These are phyloP conservation scores for Alternaria viburni DNA, from an alignment of 2,329 filamentous ascomycete genomes.

Conservation along the genomic window DNA sequence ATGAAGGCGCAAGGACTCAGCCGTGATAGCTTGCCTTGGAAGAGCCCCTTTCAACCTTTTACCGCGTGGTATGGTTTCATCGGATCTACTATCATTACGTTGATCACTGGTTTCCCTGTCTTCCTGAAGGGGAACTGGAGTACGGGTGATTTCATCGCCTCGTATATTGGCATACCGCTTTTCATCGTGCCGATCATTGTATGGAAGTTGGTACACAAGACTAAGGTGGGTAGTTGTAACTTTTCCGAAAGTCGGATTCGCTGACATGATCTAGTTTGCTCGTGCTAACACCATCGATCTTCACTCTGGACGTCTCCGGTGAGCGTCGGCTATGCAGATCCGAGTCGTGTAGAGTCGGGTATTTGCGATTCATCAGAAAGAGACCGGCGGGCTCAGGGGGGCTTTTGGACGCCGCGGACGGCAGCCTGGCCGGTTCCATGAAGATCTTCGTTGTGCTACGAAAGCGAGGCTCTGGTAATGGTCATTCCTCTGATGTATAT, in stretches of 20 bases:
- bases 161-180: conserved; percentile 58
- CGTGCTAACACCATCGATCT: background rate
- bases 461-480: too few relatives aligned
- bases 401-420: too few relatives aligned
- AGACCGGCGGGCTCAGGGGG: too few relatives aligned
- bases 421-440: too few relatives aligned
- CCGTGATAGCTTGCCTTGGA: conserved; percentile 66
- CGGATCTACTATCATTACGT: conserved; percentile 69
- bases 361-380: too few relatives aligned
- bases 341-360: accelerated
- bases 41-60: conserved; percentile 71
- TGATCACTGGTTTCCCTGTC: conserved; percentile 75
- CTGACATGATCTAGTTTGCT: background rate
- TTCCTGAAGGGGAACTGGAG: conserved; percentile 73
- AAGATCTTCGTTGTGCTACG: too few relatives aligned
- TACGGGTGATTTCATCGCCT: conserved; percentile 48
- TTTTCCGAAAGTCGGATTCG: too few relatives aligned
- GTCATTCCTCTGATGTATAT: too few relatives aligned
- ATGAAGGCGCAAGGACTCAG: conserved; percentile 68
- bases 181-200: conserved; percentile 28
- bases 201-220: conserved; percentile 23
- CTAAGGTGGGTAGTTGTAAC: background rate
- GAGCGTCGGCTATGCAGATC: background rate
- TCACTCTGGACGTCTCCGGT: background rate
- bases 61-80: conserved; percentile 67